phyloP scores from a whole-genome alignment of 2,329 filamentous ascomycete genomes.

The Penicillium sp. region DNA sequence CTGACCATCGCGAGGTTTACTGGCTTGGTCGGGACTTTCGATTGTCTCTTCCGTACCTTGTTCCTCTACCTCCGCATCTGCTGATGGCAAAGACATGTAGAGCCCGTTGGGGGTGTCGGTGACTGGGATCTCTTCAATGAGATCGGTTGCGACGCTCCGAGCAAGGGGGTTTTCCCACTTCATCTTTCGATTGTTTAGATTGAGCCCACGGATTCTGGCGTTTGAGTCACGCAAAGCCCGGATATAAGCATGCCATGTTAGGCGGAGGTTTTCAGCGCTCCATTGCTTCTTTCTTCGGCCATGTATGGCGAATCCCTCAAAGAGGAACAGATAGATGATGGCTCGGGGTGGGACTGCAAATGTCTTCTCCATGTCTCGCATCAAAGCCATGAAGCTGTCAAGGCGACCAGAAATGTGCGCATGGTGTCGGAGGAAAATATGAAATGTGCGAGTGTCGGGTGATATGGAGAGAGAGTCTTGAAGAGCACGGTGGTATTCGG shows the following conservation, averaged over 20 bases:
- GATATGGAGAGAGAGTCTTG: slow-evolving; percentile 67
- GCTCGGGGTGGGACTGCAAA: slow-evolving; percentile 70
- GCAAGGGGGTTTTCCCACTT: slow-evolving; percentile 35
- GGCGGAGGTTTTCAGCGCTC: slow-evolving; percentile 68
- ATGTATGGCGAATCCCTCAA: slow-evolving; percentile 77
- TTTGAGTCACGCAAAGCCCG: slow-evolving; percentile 41
- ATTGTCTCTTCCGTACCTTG: neutral
- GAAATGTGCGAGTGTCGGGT: slow-evolving; percentile 78
- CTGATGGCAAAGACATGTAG: slow-evolving; percentile 29
- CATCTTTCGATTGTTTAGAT: slow-evolving; percentile 16
- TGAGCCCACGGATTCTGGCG: slow-evolving; percentile 24
- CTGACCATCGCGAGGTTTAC: neutral
- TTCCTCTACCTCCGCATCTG: neutral
- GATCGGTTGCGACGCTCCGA: slow-evolving; percentile 6
- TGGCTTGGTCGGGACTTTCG: neutral
- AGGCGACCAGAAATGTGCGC: slow-evolving; percentile 70
- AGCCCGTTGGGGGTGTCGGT: slow-evolving; percentile 15
- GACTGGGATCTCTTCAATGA: slow-evolving; percentile 8
- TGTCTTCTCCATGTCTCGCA: slow-evolving; percentile 75
- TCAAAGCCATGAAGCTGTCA: slow-evolving; percentile 65
- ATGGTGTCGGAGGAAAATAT: slow-evolving; percentile 75
- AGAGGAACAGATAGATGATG: slow-evolving; percentile 75
- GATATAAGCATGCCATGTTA: slow-evolving; percentile 67
- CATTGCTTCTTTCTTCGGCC: slow-evolving; percentile 71
- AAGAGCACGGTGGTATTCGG: slow-evolving; percentile 59